These are phyloP conservation scores for Sorghum bicolor DNA, from an alignment of 176 grass and related monocot species.

Conservation along the genomic window Sorghum_bicolor_NCBIv3 NC_012879.2:56161501-56162000, in stretches of 20 bases:
- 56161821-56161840: neutral
- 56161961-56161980: neutral
- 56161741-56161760: neutral
- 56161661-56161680: neutral
- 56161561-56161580: neutral
- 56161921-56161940: neutral
- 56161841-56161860: neutral
- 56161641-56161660: neutral
- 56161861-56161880: neutral
- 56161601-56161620: neutral
- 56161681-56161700: neutral
- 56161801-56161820: slow-evolving; percentile 4
- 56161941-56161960: neutral
- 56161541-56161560: neutral
- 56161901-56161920: neutral
- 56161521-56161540: neutral
- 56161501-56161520: neutral
- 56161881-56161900: neutral
- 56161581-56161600: neutral
- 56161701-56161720: slow-evolving; percentile 4
- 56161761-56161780: neutral
- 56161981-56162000: neutral
- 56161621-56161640: neutral
- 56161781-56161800: neutral
- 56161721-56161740: neutral